Percentiles rank a stretch among this genome's conserved stretches.
These are phyloP conservation scores for Naganishia friedmannii DNA, from an alignment of 768 basidiomycete species.

Conservation along the genomic window DNA sequence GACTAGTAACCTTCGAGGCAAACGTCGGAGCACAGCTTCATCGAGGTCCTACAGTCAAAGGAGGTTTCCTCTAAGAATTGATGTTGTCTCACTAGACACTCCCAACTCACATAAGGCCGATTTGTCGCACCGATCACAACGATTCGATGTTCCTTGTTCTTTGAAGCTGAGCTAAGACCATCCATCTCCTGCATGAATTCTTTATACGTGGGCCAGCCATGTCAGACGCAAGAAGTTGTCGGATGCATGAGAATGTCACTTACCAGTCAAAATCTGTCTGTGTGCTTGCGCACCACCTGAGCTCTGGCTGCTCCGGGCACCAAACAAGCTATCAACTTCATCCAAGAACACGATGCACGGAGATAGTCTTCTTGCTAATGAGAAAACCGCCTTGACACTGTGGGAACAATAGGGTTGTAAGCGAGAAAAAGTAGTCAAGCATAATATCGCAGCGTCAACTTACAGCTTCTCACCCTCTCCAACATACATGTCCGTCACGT, in stretches of 20 bases:
- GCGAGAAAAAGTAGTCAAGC: not conserved
- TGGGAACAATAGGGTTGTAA: not conserved
- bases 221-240: not conserved
- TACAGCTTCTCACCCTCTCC: constrained; percentile 50
- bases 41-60: constrained; percentile 44
- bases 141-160: constrained; percentile 72
- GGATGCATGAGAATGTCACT: not conserved
- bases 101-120: constrained; percentile 51
- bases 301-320: constrained; percentile 68
- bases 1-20: constrained; percentile 80
- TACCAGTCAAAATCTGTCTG: constrained; percentile 61
- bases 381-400: constrained; percentile 76
- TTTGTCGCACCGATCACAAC: constrained; percentile 94
- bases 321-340: constrained; percentile 89
- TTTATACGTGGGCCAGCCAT: not conserved
- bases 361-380: constrained; percentile 75
- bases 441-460: constrained; percentile 29
- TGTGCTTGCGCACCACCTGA: constrained; percentile 78
- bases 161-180: constrained; percentile 63
- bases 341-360: constrained; percentile 94
- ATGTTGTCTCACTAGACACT: no score
- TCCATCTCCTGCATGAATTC: constrained; percentile 73
- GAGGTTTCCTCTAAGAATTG: no score
- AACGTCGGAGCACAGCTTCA: constrained; percentile 82
- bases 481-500: constrained; percentile 80